Base-by-base conservation (phyloP, 2,329 filamentous ascomycete species). In the Samsoniella hepiali region DNA sequence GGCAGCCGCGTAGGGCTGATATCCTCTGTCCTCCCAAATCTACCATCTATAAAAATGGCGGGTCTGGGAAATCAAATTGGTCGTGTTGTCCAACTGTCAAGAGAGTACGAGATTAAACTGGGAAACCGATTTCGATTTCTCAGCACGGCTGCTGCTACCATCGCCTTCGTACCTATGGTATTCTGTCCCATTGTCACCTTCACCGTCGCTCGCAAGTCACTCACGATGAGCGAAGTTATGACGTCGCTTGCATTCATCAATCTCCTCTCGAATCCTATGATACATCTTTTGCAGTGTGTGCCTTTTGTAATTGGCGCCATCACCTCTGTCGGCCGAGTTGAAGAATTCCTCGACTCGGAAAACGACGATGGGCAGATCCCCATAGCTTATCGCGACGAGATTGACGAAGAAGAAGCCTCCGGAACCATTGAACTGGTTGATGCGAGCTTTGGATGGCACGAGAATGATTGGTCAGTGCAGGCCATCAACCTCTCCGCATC, bases 121-220 rank as follows among this genome's bases (percentile, higher is more conserved):
- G 70, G 68, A 1, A 66, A 61, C 22, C 53, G 61, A 8, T 70
- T 69, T 29, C 67, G 70, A 5, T 63, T 68, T 38, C 50, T 75
- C 13, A 44, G 69, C 1, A 66, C 69, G 32, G 38, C 68, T n/a
- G 58, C 66, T 1, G 74, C 74, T 8, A 29, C 70, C 0, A 69
- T 74, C 6, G 70, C 67, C 1, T 72, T 71, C 15, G 58, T 67
- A 11, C 76, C 76, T 0, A 51, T 72, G 0, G 70, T 73, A 27
- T 59, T 79, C 1, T 70, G 70, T 5, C 76, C 77, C 0, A 72
- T 76, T 0, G 49, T 74, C 1, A 70, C 74, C 0, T 74, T 74
- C 51, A 69, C 67, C 49, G 57, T 69, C 17, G 66, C 69, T n/a
- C 60, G 65, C 5, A 58, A 64, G 5, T 59, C 60, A 1, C 64